These are phyloP conservation scores for Pythium phragmiticola DNA, from an alignment of 352 stramenopile genomes.

Conservation along the genomic window DNA sequence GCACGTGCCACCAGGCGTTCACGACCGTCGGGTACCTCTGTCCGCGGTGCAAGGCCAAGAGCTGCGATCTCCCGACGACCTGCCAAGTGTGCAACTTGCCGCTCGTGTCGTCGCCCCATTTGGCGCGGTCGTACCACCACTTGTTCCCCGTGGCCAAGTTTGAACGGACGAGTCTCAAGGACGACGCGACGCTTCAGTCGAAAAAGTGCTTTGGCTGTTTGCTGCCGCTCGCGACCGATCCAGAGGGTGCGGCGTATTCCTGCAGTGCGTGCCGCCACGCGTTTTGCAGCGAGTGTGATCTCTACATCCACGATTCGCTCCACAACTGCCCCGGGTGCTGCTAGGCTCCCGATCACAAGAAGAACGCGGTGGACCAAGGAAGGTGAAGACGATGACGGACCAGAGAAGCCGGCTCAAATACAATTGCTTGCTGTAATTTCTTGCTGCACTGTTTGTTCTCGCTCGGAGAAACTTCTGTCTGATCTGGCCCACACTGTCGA, in stretches of 20 bases:
- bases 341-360: slow-evolving; percentile 14
- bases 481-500: too few relatives aligned
- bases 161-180: slow-evolving; percentile 54
- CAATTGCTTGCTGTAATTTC: too few relatives aligned
- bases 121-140: slow-evolving; percentile 97
- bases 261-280: slow-evolving; percentile 90
- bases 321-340: slow-evolving; percentile 98
- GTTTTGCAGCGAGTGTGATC: slow-evolving; percentile 97
- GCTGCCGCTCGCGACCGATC: slow-evolving; percentile 46
- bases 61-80: slow-evolving; percentile 93
- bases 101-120: slow-evolving; percentile 95
- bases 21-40: slow-evolving; percentile 92
- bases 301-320: slow-evolving; percentile 97
- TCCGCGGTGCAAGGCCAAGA: slow-evolving; percentile 93
- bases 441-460: too few relatives aligned
- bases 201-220: slow-evolving; percentile 76
- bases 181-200: slow-evolving; percentile 26
- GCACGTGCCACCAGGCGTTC: slow-evolving; percentile 83
- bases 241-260: slow-evolving; percentile 55
- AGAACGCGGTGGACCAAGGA: background rate
- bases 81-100: slow-evolving; percentile 97
- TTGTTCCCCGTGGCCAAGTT: slow-evolving; percentile 97
- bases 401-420: too few relatives aligned
- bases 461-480: too few relatives aligned
- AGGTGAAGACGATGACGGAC: too few relatives aligned